These are phyloP conservation scores for Patellifolia procumbens DNA, from an alignment of 179 eudicot species.

Conservation along the genomic window DNA sequence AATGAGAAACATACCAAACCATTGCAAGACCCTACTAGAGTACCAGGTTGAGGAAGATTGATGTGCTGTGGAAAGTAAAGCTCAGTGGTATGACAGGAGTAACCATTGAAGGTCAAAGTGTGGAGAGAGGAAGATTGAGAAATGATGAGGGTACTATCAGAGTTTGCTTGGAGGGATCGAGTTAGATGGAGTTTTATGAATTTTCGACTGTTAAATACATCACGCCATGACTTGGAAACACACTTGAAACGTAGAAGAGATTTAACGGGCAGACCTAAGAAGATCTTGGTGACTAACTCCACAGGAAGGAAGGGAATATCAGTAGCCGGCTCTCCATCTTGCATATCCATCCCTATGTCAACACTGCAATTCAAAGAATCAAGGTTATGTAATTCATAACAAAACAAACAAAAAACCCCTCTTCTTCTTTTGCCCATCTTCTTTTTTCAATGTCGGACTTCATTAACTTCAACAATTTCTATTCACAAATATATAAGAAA, in stretches of 20 bases:
- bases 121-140: neutral
- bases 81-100: too few species aligned
- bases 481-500: too few species aligned
- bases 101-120: neutral
- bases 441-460: too few species aligned
- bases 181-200: neutral
- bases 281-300: neutral
- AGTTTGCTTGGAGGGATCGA: neutral
- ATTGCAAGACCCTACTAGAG: neutral
- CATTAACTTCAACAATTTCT: too few species aligned
- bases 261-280: neutral
- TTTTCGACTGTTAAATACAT: neutral
- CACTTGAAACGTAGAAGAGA: conserved; percentile 1
- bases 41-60: neutral
- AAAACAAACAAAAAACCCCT: neutral
- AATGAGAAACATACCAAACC: neutral
- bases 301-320: neutral
- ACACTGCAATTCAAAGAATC: neutral
- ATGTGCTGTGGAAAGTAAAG: neutral
- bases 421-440: too few species aligned
- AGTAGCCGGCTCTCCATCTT: neutral
- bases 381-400: neutral
- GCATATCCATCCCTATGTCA: neutral
- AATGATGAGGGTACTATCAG: neutral
- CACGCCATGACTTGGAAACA: conserved; percentile 4